phyloP scores from a whole-genome alignment of 768 basidiomycete genomes.

The Trametes cingulata region DNA sequence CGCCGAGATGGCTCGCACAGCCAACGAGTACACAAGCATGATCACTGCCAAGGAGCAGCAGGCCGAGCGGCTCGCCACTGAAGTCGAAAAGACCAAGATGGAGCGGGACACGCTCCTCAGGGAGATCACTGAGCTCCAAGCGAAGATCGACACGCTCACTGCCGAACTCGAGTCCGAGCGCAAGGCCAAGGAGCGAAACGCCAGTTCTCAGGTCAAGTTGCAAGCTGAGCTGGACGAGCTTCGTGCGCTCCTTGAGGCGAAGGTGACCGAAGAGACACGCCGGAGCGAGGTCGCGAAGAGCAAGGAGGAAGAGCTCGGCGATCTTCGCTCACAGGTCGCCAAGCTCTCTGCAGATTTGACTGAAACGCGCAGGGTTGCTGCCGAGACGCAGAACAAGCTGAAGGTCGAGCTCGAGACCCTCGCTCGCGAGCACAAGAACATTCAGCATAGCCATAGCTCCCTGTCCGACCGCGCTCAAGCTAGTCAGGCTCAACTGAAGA shows the following conservation, averaged over 20 bases:
- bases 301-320: slow-evolving; percentile 79
- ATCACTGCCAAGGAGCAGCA: slow-evolving; percentile 79
- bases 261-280: slow-evolving; percentile 82
- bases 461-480: slow-evolving; percentile 62
- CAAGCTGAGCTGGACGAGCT: slow-evolving; percentile 86
- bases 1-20: slow-evolving; percentile 72
- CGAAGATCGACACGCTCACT: slow-evolving; percentile 63
- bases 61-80: slow-evolving; percentile 51
- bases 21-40: slow-evolving; percentile 72
- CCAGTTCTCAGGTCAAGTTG: slow-evolving; percentile 55
- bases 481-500: slow-evolving; percentile 50
- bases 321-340: slow-evolving; percentile 63
- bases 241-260: slow-evolving; percentile 79
- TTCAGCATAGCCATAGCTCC: slow-evolving; percentile 62
- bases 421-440: slow-evolving; percentile 56
- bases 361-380: slow-evolving; percentile 58
- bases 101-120: slow-evolving; percentile 57
- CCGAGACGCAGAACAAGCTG: slow-evolving; percentile 71
- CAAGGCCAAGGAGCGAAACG: slow-evolving; percentile 51
- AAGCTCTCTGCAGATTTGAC: slow-evolving; percentile 68
- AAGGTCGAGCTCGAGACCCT: slow-evolving; percentile 74
- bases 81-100: slow-evolving; percentile 53
- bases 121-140: slow-evolving; percentile 68
- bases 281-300: slow-evolving; percentile 83
- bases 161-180: slow-evolving; percentile 63